Conservation (phyloP, 129 eudicot genomes). For the Solidago caesia region DNA sequence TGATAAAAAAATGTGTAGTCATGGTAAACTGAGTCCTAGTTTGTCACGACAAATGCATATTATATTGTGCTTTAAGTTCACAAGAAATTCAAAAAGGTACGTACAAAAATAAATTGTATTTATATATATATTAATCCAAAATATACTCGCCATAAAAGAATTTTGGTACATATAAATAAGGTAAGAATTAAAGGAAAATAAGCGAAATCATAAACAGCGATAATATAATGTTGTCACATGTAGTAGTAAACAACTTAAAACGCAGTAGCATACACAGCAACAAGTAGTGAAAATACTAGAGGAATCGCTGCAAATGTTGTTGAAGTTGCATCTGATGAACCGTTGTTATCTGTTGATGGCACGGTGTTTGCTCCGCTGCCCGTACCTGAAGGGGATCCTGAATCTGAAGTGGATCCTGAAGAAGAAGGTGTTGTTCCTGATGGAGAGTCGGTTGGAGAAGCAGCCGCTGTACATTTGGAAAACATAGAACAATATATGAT, state of each 20-base stretch:
- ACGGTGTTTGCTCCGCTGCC: slow-evolving; percentile 43
- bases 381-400: slow-evolving; percentile 35
- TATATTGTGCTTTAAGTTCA: no score
- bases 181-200: slow-evolving; percentile 22
- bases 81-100: no score
- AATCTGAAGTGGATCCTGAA: slow-evolving; percentile 35
- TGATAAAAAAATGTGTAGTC: no score
- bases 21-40: no score
- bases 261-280: slow-evolving; percentile 1
- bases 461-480: slow-evolving; percentile 47
- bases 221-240: slow-evolving; percentile 6
- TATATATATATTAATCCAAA: not conserved
- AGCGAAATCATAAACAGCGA: slow-evolving; percentile 1
- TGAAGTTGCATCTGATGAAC: slow-evolving; percentile 60
- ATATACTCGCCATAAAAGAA: slow-evolving; percentile 18
- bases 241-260: slow-evolving; percentile 13
- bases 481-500: slow-evolving; percentile 11
- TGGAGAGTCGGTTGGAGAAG: slow-evolving; percentile 52
- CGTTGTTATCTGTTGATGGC: slow-evolving; percentile 51
- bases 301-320: slow-evolving; percentile 43
- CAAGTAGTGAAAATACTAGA: slow-evolving; percentile 26
- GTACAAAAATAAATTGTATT: not conserved
- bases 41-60: no score
- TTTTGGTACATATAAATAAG: not conserved
- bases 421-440: slow-evolving; percentile 46